Percentiles rank a stretch among this genome's conserved stretches.
Conservation (phyloP, 352 stramenopile genomes). For the Globisporangium spinosum region DNA sequence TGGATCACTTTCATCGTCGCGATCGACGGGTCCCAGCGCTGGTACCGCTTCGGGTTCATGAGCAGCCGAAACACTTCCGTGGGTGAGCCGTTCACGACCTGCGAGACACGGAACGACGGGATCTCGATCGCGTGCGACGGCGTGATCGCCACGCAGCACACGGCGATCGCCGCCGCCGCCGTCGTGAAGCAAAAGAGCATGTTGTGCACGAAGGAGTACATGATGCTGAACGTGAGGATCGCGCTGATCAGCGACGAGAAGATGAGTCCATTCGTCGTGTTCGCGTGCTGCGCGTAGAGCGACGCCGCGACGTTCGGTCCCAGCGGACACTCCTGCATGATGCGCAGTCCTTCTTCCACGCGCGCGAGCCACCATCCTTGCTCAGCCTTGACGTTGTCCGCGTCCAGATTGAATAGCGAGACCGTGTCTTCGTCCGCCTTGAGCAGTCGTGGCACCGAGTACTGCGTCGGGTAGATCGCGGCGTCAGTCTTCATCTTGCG, state of each 20-base stretch:
- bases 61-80: constrained; percentile 80
- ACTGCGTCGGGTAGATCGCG: constrained; percentile 65
- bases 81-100: constrained; percentile 81
- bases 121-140: constrained; percentile 75
- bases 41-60: constrained; percentile 83
- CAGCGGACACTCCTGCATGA: constrained; percentile 86
- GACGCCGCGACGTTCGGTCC: constrained; percentile 76
- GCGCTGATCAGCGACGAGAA: constrained; percentile 58
- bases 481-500: constrained; percentile 73
- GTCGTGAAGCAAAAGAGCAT: constrained; percentile 79
- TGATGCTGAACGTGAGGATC: constrained; percentile 79
- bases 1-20: constrained; percentile 82
- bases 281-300: constrained; percentile 75
- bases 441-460: constrained; percentile 59
- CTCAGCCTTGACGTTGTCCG: constrained; percentile 77
- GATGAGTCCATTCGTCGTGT: constrained; percentile 73
- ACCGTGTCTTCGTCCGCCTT: constrained; percentile 82
- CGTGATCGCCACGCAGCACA: constrained; percentile 71
- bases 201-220: constrained; percentile 83
- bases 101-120: constrained; percentile 76
- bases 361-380: constrained; percentile 84
- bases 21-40: constrained; percentile 78
- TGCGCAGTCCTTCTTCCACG: constrained; percentile 72
- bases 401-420: constrained; percentile 85
- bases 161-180: constrained; percentile 52